A percentile compares a stretch with the other conserved stretches of the same genome.
These are phyloP conservation scores for Aspergillus fumigatiaffinis DNA, from an alignment of 2,329 filamentous ascomycete genomes.

Conservation along the genomic window DNA sequence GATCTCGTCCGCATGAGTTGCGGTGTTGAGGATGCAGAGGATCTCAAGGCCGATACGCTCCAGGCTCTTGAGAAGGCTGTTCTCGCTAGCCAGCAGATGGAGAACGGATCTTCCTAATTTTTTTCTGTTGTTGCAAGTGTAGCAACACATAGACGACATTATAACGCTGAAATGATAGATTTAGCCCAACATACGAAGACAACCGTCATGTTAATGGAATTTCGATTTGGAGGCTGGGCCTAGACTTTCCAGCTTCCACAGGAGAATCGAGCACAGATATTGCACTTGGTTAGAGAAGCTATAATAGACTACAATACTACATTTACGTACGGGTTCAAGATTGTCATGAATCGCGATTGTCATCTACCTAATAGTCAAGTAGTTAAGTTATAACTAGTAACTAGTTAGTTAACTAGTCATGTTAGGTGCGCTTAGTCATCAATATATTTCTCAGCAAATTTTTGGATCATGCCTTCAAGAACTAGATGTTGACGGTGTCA, in stretches of 20 bases:
- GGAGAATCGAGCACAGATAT: not conserved
- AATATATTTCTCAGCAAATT: not conserved
- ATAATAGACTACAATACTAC: not conserved
- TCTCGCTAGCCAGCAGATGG: constrained; percentile 42
- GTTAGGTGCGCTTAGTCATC: not conserved
- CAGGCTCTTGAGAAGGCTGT: constrained; percentile 78
- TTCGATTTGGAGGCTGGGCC: not conserved
- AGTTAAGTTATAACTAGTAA: not conserved
- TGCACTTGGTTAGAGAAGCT: not conserved
- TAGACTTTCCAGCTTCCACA: not conserved
- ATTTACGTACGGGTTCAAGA: not conserved
- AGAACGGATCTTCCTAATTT: constrained; percentile 33
- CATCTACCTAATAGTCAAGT: no score
- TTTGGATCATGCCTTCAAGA: not conserved
- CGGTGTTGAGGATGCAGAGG: constrained; percentile 84
- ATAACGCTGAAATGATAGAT: not conserved
- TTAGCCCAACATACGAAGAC: not conserved
- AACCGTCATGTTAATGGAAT: not conserved
- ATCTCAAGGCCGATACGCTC: constrained; percentile 76
- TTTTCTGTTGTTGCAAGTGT: not conserved
- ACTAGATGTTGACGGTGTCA: not conserved
- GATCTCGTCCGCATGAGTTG: constrained; percentile 92
- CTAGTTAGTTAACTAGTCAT: no score
- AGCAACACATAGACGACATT: constrained; percentile 4
- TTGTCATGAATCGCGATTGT: not conserved